Evolutionary conservation across 768 basidiomycete genomes (phyloP), one percentile per base, ranked within the genome.

Genomic region (Boletus rubroflammeus): DNA sequence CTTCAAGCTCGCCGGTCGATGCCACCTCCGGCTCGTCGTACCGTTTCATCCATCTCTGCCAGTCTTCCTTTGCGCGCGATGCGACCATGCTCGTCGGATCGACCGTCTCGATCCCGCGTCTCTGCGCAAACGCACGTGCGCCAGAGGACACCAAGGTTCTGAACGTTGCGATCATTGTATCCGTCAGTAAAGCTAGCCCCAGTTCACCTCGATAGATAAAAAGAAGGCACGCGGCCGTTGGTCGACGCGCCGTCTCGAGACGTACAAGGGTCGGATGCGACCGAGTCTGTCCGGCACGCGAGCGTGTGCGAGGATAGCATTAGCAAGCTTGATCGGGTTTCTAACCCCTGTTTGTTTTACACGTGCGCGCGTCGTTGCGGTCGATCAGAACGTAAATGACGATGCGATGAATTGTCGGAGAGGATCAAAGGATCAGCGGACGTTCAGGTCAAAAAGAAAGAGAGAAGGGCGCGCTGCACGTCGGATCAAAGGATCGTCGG

Each of bases 261-360:
- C 84, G 56, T 52, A 88, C 85, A 90, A 52, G 4, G 90, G 90
- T 21, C 83, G 82, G 8, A 91, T 76, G 25, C 90, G 81, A 6
- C 87, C 85, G 6, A 91, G 68, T 39, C 69, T 67, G 58, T 84
- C 70, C 0, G 65, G 78, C 6, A 70, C 68, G 31, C 73, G 72
- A 0, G 82, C 76, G 61, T 84, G 69, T 21, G 82, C 77, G 9
- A 90, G 75, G 21, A 93, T 64, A 1, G 72, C 68, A 19, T 75
- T 73, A 3, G 91, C 89, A 2, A 84, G 70, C 34, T 66, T 69
- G 45, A 92, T 84, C 1, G 91, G 89, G 63, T 89, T 88, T 61
- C 78, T 81, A 9, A 90, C 72, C 17, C 87, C 88, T 86, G 53
- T 32, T 1, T 13, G 23, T n/a, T n/a, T 45, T 50, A 41, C 23